These are phyloP conservation scores for Aspergillus nomiae DNA, from an alignment of 2,329 filamentous ascomycete species.

Conservation along the genomic window DNA sequence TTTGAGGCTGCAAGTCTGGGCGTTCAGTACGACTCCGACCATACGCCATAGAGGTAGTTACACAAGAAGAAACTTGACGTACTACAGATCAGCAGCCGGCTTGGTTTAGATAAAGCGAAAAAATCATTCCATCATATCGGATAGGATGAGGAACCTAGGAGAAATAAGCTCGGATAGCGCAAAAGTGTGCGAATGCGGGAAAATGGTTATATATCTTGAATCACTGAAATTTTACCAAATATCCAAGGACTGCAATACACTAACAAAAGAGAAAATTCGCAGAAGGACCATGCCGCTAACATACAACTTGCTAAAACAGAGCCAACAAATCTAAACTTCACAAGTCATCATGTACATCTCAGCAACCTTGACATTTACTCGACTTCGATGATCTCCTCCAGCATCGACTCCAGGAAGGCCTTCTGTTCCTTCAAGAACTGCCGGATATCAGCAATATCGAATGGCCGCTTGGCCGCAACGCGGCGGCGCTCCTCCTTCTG, in stretches of 20 bases:
- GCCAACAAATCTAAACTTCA: neutral
- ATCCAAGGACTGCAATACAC: neutral
- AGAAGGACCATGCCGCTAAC: neutral
- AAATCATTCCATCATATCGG: neutral
- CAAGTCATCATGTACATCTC: neutral
- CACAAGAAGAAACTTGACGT: neutral
- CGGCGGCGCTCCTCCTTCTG: constrained; percentile 12
- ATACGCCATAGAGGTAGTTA: too few species aligned
- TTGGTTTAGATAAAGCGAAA: neutral
- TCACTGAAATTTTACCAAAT: too few species aligned
- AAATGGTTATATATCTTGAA: too few species aligned
- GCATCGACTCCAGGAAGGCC: neutral
- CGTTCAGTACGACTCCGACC: neutral
- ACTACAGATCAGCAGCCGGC: rapidly evolving
- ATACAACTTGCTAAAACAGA: neutral
- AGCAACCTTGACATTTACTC: neutral
- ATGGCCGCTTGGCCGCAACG: neutral
- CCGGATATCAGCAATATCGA: neutral
- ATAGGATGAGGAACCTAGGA: neutral
- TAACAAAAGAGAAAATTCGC: neutral
- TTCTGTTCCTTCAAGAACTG: neutral
- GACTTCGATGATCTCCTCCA: neutral
- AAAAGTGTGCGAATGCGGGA: too few species aligned
- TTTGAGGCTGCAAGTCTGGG: neutral
- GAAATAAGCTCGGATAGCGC: too few species aligned